Base-by-base conservation (phyloP, 78 protist genomes). In the Dictyostelium intermedium region DNA sequence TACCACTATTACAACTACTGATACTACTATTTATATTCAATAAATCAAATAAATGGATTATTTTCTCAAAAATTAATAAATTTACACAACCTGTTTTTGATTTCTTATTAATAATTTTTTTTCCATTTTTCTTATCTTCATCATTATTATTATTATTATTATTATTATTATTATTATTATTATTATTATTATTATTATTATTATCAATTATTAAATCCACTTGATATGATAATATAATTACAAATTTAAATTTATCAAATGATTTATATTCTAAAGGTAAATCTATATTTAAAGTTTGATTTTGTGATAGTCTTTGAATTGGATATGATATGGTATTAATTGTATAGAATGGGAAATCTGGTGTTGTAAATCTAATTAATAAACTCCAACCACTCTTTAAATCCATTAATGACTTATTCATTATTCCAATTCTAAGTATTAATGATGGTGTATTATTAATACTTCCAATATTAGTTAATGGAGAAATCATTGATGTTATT, bases 11-110 rank as follows among this genome's bases (percentile, higher is more conserved):
- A 16, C 66, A 8, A n/a, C 9, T 61, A n/a, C 27, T 61, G n/a
- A 5, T 61, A n/a, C 10, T n/a, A 27, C 1, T 27, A 25, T 11
- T 66, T 66, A 30, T 66, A 13, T 66, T 66, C 14, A 66, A 27
- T 13, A 66, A 74, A 74, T 74, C 81, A 37, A 74, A 74, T 74
- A 74, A 74, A 37, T 74, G 81, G 18, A 74, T 37, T 30, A 18
- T 74, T 74, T 74, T 30, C 37, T 74, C 56, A 1, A 18, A 18
- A 32, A 74, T 13, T 18, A 74, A 74, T 37, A 74, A 74, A 37
- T 74, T 74, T 35, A 74, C 18, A 6, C 41, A 23, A 74, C 81
- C 81, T 9, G 18, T 14, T 66, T 25, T 66, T 66, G 74, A 66
- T 66, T 66, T 56, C 3, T 56, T 56, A 0, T 2, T 39, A 39